A percentile compares a stretch with the other conserved stretches of the same genome.
Conservation (phyloP, 441 rosid species). For the Populus hybrid region DNA sequence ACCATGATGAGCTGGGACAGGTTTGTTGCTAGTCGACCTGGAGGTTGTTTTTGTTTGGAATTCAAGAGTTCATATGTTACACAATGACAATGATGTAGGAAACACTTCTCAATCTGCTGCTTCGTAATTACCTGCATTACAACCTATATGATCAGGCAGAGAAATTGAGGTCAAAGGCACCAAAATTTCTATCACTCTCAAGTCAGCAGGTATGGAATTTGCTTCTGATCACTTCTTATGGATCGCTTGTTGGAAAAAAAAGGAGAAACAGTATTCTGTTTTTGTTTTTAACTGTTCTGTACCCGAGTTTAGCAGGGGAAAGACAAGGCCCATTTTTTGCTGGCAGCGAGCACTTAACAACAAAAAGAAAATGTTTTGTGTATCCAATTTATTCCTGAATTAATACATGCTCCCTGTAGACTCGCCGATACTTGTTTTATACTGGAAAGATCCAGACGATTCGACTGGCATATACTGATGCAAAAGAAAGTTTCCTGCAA, state of each 20-base stretch:
- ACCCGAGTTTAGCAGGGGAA: background rate
- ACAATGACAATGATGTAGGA: slow-evolving; percentile 38
- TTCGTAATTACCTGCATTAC: slow-evolving; percentile 71
- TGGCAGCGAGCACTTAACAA: background rate
- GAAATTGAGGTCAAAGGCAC: slow-evolving; percentile 74
- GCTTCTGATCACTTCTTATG: background rate
- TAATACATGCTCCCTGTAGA: slow-evolving; percentile 33
- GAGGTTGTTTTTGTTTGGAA: background rate
- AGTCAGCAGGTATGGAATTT: slow-evolving; percentile 47
- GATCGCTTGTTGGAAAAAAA: background rate
- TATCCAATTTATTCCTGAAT: background rate
- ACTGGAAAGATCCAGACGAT: slow-evolving; percentile 72
- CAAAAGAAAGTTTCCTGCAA: slow-evolving; percentile 68
- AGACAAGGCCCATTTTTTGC: background rate
- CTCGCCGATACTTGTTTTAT: slow-evolving; percentile 65
- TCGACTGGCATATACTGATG: slow-evolving; percentile 75
- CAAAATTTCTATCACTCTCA: slow-evolving; percentile 62
- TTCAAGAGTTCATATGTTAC: slow-evolving; percentile 9
- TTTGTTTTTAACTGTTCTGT: slow-evolving; percentile 1
- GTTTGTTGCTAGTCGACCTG: slow-evolving; percentile 18
- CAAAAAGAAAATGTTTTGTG: background rate
- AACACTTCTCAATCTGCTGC: slow-evolving; percentile 27
- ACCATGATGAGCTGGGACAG: slow-evolving; percentile 74
- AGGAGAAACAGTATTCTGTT: background rate
- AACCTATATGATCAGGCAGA: slow-evolving; percentile 75